Conservation (phyloP, 1,284 basidiomycete species). For the Vanrija sp. region DNA sequence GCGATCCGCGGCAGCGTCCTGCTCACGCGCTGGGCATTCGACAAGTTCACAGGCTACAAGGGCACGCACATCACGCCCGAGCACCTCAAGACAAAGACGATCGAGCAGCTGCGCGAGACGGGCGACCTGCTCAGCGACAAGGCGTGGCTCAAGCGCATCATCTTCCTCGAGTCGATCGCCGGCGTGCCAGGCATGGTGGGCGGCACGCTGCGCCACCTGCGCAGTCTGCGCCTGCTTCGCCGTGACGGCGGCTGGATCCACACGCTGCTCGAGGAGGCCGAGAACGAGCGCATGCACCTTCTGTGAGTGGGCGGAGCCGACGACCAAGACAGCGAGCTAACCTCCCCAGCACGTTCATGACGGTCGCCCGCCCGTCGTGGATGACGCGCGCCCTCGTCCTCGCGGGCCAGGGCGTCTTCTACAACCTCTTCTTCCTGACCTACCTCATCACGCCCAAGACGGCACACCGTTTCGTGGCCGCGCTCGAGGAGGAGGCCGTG, state of each 20-base stretch:
- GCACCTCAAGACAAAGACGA: slow-evolving; percentile 27
- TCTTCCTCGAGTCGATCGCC: slow-evolving; percentile 86
- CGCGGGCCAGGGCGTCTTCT: slow-evolving; percentile 81
- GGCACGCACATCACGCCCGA: slow-evolving; percentile 54
- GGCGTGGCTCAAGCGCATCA: slow-evolving; percentile 75
- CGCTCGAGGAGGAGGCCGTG: slow-evolving; percentile 93
- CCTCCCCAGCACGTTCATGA: slow-evolving; percentile 73
- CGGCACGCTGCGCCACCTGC: slow-evolving; percentile 76
- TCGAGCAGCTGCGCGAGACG: slow-evolving; percentile 65
- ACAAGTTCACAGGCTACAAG: slow-evolving; percentile 66
- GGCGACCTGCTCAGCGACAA: slow-evolving; percentile 69
- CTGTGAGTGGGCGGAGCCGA: slow-evolving; percentile 55
- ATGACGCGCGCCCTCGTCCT: slow-evolving; percentile 77
- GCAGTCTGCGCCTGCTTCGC: slow-evolving; percentile 75
- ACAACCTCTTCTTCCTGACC: slow-evolving; percentile 81
- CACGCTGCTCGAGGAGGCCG: slow-evolving; percentile 84
- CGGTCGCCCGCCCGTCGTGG: slow-evolving; percentile 68
- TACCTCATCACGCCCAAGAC: slow-evolving; percentile 77
- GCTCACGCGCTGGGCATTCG: slow-evolving; percentile 60
- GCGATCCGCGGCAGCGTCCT: slow-evolving; percentile 62
- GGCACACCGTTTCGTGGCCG: slow-evolving; percentile 91
- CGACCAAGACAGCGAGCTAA: not conserved
- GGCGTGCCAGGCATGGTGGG: slow-evolving; percentile 94
- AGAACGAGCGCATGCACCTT: slow-evolving; percentile 92
- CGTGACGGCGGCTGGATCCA: slow-evolving; percentile 84